Evolutionary conservation across 306 rosid genomes (phyloP).

Genomic region (Dryas octopetala): DNA sequence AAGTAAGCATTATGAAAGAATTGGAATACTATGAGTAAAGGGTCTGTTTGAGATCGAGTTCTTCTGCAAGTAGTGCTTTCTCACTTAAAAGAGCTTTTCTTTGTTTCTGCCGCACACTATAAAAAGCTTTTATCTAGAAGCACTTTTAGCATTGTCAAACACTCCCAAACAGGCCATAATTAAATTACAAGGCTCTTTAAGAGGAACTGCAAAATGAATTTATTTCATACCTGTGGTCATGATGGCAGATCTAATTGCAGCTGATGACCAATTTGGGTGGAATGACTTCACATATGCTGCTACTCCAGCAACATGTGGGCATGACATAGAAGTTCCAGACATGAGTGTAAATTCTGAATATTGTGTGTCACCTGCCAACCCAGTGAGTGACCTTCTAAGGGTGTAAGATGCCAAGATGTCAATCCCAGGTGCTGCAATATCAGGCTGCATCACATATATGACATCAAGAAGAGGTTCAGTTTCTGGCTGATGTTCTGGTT

Average conservation of each 20-base stretch:
- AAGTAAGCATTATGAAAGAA: not conserved
- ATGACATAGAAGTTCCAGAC: conserved; percentile 97
- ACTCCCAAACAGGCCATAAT: not conserved
- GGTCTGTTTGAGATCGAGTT: not conserved
- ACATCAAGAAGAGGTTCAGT: not conserved
- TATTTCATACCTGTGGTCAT: conserved; percentile 64
- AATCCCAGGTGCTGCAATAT: conserved; percentile 82
- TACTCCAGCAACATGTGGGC: conserved; percentile 89
- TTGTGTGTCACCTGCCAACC: conserved; percentile 65
- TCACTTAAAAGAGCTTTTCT: no score
- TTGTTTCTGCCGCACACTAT: not conserved
- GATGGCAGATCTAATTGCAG: conserved; percentile 77
- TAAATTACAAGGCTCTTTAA: not conserved
- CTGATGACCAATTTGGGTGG: conserved; percentile 78
- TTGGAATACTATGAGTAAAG: not conserved
- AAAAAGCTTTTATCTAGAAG: not conserved
- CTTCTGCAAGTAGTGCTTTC: not conserved
- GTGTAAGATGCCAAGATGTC: conserved; percentile 81
- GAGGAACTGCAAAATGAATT: not conserved
- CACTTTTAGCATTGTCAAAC: not conserved
- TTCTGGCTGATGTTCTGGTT: not conserved
- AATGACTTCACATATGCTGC: conserved; percentile 89
- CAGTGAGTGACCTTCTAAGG: conserved; percentile 60
- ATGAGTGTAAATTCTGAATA: conserved; percentile 72
- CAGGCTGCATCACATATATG: conserved; percentile 57